These are phyloP conservation scores for Capsicum baccatum DNA, from an alignment of 257 asterid genomes.

Conservation along the genomic window DNA sequence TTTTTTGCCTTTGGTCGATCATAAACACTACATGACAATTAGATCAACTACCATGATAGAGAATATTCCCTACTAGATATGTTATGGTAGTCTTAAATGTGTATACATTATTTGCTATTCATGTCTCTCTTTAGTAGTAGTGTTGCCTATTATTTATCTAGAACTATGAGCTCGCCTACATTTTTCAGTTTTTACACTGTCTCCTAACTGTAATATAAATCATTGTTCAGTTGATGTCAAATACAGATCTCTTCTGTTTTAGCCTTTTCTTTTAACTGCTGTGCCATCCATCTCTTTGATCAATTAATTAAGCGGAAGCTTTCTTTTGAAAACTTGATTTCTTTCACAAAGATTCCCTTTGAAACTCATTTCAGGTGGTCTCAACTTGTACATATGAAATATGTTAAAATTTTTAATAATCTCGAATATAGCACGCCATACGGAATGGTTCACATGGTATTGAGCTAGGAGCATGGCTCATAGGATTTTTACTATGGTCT, in stretches of 20 bases:
- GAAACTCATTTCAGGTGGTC: constrained; percentile 14
- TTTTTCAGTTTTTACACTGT: not conserved
- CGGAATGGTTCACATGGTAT: too few species aligned
- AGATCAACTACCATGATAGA: not conserved
- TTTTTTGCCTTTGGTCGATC: not conserved
- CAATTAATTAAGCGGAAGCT: not conserved
- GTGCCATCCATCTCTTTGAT: not conserved
- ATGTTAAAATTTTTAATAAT: too few species aligned
- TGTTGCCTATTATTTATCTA: not conserved
- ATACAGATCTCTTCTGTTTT: constrained; percentile 16
- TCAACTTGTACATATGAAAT: constrained; percentile 8
- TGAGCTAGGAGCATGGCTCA: too few species aligned
- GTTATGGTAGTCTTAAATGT: not conserved
- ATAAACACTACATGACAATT: constrained; percentile 9
- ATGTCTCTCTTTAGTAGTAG: not conserved
- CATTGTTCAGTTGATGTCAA: constrained; percentile 24
- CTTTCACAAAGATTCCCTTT: constrained; percentile 13
- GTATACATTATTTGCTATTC: not conserved
- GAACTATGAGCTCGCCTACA: not conserved
- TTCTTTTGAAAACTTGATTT: not conserved
- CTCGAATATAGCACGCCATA: too few species aligned
- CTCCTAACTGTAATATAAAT: not conserved
- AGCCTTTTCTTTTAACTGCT: not conserved
- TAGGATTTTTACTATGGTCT: too few species aligned
- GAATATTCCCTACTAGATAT: not conserved